Percentiles rank a stretch among this genome's conserved stretches.
phyloP scores from a whole-genome alignment of 306 rosid genomes.

The Notholithocarpus densiflorus region DNA sequence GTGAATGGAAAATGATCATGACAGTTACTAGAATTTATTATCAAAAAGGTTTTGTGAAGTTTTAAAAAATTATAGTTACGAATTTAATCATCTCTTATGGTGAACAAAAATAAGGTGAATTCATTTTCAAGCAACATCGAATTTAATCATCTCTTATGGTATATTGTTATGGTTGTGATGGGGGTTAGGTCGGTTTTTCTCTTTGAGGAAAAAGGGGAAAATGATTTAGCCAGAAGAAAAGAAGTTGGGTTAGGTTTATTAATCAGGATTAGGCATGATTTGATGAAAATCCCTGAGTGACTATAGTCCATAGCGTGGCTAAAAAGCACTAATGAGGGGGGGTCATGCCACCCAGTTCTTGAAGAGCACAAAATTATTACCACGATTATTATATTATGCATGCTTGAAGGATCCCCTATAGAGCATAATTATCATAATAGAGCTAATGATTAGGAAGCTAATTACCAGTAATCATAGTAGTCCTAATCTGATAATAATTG shows the following conservation, averaged over 20 bases:
- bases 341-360: not conserved
- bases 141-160: too few species aligned
- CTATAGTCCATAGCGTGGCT: not conserved
- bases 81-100: too few species aligned
- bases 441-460: constrained; percentile 30
- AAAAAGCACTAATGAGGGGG: not conserved
- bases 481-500: constrained; percentile 33
- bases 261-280: not conserved
- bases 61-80: too few species aligned
- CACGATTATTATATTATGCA: not conserved
- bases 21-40: too few species aligned
- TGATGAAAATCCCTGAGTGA: not conserved
- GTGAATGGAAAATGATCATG: too few species aligned
- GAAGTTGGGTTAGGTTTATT: not conserved
- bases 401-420: not conserved
- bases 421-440: not conserved
- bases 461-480: constrained; percentile 20
- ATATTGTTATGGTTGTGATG: too few species aligned
- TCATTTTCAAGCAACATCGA: too few species aligned
- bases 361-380: not conserved
- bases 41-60: too few species aligned
- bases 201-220: not conserved
- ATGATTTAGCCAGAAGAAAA: not conserved
- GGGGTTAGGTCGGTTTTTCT: not conserved
- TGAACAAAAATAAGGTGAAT: too few species aligned